Percentiles rank a stretch among this genome's conserved stretches.
These are phyloP conservation scores for Dittrichia graveolens DNA, from an alignment of 129 eudicot genomes.

Conservation along the genomic window DNA sequence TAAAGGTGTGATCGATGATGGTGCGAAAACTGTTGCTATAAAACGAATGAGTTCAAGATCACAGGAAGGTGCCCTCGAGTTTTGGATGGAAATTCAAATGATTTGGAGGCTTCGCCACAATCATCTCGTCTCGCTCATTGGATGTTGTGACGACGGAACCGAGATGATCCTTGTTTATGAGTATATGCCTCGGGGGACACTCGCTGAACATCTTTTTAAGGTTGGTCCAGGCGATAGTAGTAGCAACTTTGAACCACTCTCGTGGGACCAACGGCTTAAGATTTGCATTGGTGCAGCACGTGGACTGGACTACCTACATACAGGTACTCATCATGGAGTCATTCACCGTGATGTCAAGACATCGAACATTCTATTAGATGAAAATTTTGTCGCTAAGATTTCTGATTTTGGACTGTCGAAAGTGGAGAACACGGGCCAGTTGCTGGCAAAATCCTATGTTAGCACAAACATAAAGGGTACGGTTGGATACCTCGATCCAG, in stretches of 20 bases:
- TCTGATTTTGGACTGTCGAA: constrained; percentile 48
- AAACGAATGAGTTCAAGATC: constrained; percentile 41
- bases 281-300: constrained; percentile 51
- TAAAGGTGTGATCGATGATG: constrained; percentile 36
- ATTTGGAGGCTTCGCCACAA: constrained; percentile 43
- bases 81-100: constrained; percentile 44
- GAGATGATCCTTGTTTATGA: constrained; percentile 51
- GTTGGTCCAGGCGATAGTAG: not conserved
- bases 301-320: constrained; percentile 48
- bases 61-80: constrained; percentile 39
- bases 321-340: constrained; percentile 42
- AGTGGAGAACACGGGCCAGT: constrained; percentile 25
- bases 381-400: constrained; percentile 36
- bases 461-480: constrained; percentile 50
- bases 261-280: constrained; percentile 45
- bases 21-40: constrained; percentile 36
- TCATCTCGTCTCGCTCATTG: constrained; percentile 46
- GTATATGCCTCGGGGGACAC: constrained; percentile 40
- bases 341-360: constrained; percentile 51
- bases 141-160: constrained; percentile 34
- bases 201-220: constrained; percentile 42
- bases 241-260: constrained; percentile 24
- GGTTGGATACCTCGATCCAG: constrained; percentile 48
- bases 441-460: constrained; percentile 30
- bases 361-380: constrained; percentile 45